A percentile compares a stretch with the other conserved stretches of the same genome.
Evolutionary conservation across 495 filamentous ascomycete species (phyloP).

Genomic region (Penicillium herquei): DNA sequence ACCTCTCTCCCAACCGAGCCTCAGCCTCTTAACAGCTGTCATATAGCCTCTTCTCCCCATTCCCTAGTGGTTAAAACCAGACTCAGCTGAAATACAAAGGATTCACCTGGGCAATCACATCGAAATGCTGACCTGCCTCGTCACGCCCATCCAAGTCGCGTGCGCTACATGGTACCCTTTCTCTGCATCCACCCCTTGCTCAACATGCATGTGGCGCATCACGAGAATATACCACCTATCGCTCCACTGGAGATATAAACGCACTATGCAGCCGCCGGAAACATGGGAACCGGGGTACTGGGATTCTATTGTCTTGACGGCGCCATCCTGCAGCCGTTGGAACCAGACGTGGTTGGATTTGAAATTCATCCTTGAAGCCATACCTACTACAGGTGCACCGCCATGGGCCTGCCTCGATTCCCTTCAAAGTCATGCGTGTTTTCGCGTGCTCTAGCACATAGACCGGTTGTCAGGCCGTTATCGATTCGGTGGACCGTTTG

Average conservation of each 20-base stretch:
- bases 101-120: too few relatives aligned
- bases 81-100: too few relatives aligned
- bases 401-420: too few relatives aligned
- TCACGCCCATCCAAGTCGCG: neutral
- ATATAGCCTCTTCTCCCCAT: neutral
- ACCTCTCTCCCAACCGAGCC: neutral
- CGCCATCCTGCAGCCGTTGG: neutral
- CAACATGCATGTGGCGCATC: neutral
- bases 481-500: neutral
- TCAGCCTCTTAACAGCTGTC: neutral
- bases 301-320: neutral
- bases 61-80: too few relatives aligned
- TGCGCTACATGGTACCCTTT: neutral
- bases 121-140: too few relatives aligned
- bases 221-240: neutral
- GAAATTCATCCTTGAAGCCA: neutral
- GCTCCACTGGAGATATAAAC: slow-evolving; percentile 1
- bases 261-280: neutral
- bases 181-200: neutral
- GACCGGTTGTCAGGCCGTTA: neutral
- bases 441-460: neutral
- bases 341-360: neutral
- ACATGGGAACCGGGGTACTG: neutral
- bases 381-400: too few relatives aligned
- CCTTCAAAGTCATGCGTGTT: neutral